Base-by-base conservation (phyloP, 2,329 filamentous ascomycete genomes). In the Lasiodiplodia sp. region DNA sequence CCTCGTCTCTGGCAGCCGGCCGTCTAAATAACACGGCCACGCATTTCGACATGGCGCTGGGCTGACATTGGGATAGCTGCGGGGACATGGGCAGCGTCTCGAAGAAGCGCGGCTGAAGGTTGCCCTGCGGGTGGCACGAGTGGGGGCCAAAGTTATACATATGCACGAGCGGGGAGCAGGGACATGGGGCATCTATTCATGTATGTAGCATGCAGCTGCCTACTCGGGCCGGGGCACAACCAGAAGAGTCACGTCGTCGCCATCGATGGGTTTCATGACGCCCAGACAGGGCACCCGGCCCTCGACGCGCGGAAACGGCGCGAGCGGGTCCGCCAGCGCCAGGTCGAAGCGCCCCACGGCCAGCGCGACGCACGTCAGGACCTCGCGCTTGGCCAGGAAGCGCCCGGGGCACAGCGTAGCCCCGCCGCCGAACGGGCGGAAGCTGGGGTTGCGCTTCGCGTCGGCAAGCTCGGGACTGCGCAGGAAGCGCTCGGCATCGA, bases 341-440 rank as follows among this genome's bases (percentile, higher is more conserved):
- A 67, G 23, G 4, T 67, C 40, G 37, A 40, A 69, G 8, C 68
- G 51, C 8, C 31, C 37, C 21, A 69, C 25, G 4, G 58, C 40
- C 34, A 53, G 18, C 25, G 60, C 65, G 4, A 69, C 68, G 56
- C 67, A 67, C 18, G 40, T 49, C 51, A 69, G 23, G 28, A 55
- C 57, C 31, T 69, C 68, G n/a, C 37, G 18, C 65, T 64, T 53
- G 12, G 68, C 68, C 53, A 69, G 31, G 47, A 53, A 63, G 16
- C 68, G 52, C 2, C 68, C 68, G 10, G 68, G 47, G 49, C 68
- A 69, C 14, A 51, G 34, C 14, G 44, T 68, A 11, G 47, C 55
- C 10, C 68, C 68, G 14, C 68, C 68, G 14, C 68, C 68, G 38
- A 70, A 70, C 10, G 68, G 68, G 0, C 56, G 28, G 31, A 56